These are phyloP conservation scores for Cajanus cajan DNA, from an alignment of 306 rosid genomes.

Conservation along the genomic window DNA sequence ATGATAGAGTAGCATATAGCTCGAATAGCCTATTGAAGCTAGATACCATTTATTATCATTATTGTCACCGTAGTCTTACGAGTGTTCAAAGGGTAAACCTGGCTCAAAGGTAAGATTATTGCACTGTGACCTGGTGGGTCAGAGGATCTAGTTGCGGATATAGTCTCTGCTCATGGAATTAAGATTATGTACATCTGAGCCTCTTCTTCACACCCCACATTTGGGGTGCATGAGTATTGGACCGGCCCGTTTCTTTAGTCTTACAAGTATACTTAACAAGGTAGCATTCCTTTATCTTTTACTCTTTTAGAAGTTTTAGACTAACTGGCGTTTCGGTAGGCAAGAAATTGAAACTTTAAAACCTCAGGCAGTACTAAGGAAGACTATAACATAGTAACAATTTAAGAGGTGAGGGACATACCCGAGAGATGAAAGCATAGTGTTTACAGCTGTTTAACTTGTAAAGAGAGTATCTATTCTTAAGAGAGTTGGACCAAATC, in stretches of 20 bases:
- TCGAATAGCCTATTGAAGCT: slow-evolving; percentile 35
- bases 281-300: slow-evolving; percentile 44
- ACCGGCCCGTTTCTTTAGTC: slow-evolving; percentile 27
- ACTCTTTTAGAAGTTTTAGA: slow-evolving; percentile 26
- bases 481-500: slow-evolving; percentile 29
- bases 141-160: slow-evolving; percentile 20
- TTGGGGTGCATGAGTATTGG: neutral
- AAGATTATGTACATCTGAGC: slow-evolving; percentile 24
- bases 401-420: slow-evolving; percentile 35
- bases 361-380: slow-evolving; percentile 38
- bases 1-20: slow-evolving; percentile 36
- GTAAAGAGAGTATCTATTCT: slow-evolving; percentile 34
- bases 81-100: slow-evolving; percentile 29
- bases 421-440: slow-evolving; percentile 37
- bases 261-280: slow-evolving; percentile 40
- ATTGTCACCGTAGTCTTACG: slow-evolving; percentile 41
- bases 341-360: slow-evolving; percentile 26
- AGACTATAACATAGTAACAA: slow-evolving; percentile 41
- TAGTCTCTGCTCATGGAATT: slow-evolving; percentile 17
- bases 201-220: slow-evolving; percentile 10
- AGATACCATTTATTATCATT: slow-evolving; percentile 35
- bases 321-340: slow-evolving; percentile 35
- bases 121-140: slow-evolving; percentile 20
- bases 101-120: slow-evolving; percentile 23
- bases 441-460: slow-evolving; percentile 41